Evolutionary conservation across 257 asterid species (phyloP).

Genomic region (Nicotiana paniculata): DNA sequence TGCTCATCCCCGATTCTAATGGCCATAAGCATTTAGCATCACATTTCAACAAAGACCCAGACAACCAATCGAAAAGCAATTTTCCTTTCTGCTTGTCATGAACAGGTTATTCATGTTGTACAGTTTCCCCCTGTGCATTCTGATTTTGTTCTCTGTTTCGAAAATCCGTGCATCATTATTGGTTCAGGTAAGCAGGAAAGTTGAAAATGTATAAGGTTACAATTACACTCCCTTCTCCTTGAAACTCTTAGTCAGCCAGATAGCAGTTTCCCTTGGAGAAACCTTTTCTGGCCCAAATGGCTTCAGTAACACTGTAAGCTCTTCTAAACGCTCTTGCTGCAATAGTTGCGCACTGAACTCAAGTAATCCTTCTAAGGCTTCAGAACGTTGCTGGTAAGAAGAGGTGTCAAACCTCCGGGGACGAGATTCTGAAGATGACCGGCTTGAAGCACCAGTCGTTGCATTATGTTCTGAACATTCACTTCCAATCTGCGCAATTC

Average conservation of each 20-base stretch:
- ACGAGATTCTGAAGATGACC: conserved; percentile 63
- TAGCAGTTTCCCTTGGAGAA: conserved; percentile 91
- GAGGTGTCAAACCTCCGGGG: conserved; percentile 71
- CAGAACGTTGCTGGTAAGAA: conserved; percentile 88
- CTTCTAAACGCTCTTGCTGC: conserved; percentile 82
- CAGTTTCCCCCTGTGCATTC: not conserved
- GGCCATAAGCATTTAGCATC: not conserved
- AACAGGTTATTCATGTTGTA: conserved; percentile 40
- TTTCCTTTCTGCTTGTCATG: conserved; percentile 18
- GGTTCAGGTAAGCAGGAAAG: not conserved
- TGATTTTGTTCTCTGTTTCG: not conserved
- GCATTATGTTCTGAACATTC: conserved; percentile 63
- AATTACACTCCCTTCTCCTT: conserved; percentile 52
- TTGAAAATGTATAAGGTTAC: conserved; percentile 13
- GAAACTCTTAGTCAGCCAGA: conserved; percentile 95
- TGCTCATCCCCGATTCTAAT: not conserved
- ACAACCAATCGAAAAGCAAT: not conserved
- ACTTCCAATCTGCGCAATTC: conserved; percentile 38
- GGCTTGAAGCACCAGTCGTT: conserved; percentile 46
- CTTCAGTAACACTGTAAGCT: conserved; percentile 76
- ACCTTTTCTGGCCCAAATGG: conserved; percentile 92
- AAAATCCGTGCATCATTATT: not conserved
- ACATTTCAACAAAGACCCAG: not conserved
- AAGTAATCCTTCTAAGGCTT: conserved; percentile 89
- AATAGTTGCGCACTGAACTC: conserved; percentile 88